These are phyloP conservation scores for Albifimbria verrucaria DNA, from an alignment of 2,329 filamentous ascomycete genomes.

Conservation along the genomic window DNA sequence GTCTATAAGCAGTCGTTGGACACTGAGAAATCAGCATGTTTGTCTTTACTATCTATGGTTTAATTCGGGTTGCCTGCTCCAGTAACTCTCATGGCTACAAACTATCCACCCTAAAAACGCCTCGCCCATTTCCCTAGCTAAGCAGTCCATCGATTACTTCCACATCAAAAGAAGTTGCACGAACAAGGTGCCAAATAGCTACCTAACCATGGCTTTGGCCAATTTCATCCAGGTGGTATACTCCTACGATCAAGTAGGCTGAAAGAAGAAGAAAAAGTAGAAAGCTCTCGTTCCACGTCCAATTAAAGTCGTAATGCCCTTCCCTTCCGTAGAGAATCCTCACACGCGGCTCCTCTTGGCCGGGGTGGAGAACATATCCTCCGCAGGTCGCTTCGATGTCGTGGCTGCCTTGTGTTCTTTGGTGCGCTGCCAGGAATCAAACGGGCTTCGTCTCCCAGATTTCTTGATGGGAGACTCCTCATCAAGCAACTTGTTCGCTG, in stretches of 20 bases:
- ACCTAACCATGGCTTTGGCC: background rate
- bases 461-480: conserved; percentile 39
- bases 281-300: background rate
- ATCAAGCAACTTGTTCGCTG: conserved; percentile 45
- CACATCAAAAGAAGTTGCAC: background rate
- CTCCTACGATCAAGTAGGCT: background rate
- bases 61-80: background rate
- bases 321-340: background rate
- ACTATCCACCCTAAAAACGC: background rate
- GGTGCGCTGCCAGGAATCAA: conserved; percentile 66
- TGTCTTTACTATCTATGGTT: background rate
- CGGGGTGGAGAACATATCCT: conserved; percentile 23
- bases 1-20: no score
- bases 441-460: conserved; percentile 49
- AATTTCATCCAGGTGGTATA: no score
- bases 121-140: background rate
- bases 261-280: conserved; percentile 1
- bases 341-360: conserved; percentile 35
- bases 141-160: background rate
- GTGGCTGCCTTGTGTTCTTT: conserved; percentile 52
- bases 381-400: conserved; percentile 39
- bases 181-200: background rate
- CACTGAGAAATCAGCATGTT: no score
- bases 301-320: background rate
- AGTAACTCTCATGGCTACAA: background rate